A percentile compares a stretch with the other conserved stretches of the same genome.
phyloP scores from a whole-genome alignment of 2,329 filamentous ascomycete species.

The Teratosphaeria zuluensis region DNA sequence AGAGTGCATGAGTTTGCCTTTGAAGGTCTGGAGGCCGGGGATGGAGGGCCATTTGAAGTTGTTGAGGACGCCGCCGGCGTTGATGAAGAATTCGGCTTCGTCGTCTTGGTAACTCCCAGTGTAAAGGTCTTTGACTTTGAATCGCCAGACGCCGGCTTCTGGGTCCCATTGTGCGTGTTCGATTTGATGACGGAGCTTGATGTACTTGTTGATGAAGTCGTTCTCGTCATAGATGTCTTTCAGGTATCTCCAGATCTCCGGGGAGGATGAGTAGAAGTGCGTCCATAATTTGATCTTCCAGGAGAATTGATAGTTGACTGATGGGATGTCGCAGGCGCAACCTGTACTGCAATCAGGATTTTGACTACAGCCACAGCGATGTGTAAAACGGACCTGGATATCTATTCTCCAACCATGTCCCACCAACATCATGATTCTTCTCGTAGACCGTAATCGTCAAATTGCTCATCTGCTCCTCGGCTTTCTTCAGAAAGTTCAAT shows the following conservation, averaged over 20 bases:
- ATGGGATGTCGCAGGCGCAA: constrained; percentile 38
- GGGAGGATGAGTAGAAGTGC: constrained; percentile 38
- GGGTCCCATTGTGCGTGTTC: constrained; percentile 12
- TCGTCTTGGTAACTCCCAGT: too few relatives aligned
- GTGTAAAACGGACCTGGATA: constrained; percentile 11
- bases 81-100: constrained; percentile 24
- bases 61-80: constrained; percentile 36
- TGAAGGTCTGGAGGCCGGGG: constrained; percentile 32
- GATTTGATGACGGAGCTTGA: constrained; percentile 39
- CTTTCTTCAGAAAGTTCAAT: constrained; percentile 35
- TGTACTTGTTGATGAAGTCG: constrained; percentile 35
- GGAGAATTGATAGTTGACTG: constrained; percentile 41
- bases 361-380: not conserved
- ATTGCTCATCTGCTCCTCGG: constrained; percentile 33
- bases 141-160: too few relatives aligned
- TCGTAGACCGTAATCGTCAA: too few relatives aligned
- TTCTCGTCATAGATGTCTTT: constrained; percentile 36
- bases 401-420: constrained; percentile 26
- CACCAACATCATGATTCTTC: constrained; percentile 28
- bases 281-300: constrained; percentile 43
- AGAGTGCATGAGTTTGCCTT: constrained; percentile 35
- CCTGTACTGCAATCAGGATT: constrained; percentile 22
- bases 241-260: constrained; percentile 42
- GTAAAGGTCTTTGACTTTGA: too few relatives aligned
- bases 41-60: constrained; percentile 37